These are phyloP conservation scores for Phytophthora sansomeana DNA, from an alignment of 352 stramenopile species.

Conservation along the genomic window DNA sequence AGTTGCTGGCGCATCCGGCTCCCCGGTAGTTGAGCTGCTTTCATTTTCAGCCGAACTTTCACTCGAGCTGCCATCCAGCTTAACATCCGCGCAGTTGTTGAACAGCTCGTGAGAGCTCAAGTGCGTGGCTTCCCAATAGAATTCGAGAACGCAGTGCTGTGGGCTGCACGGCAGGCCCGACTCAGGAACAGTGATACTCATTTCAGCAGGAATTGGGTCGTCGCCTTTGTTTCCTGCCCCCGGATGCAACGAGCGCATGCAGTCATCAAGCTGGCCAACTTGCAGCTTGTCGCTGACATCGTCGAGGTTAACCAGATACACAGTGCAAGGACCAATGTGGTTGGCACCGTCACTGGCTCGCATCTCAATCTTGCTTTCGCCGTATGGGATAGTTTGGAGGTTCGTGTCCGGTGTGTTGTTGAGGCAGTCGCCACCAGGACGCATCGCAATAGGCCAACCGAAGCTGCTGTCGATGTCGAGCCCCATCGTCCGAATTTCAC, in stretches of 20 bases:
- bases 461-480: constrained; percentile 48
- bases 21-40: constrained; percentile 1
- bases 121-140: constrained; percentile 42
- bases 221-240: constrained; percentile 39
- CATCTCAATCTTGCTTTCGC: constrained; percentile 48
- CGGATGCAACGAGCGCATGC: constrained; percentile 51
- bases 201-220: constrained; percentile 40
- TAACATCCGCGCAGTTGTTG: constrained; percentile 55
- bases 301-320: constrained; percentile 45
- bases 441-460: constrained; percentile 41
- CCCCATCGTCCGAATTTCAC: constrained; percentile 48
- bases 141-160: constrained; percentile 44
- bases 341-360: constrained; percentile 52
- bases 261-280: constrained; percentile 45
- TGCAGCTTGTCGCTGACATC: constrained; percentile 41
- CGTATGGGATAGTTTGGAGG: constrained; percentile 36
- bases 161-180: constrained; percentile 33
- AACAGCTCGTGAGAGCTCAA: constrained; percentile 43
- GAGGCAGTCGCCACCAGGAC: constrained; percentile 45
- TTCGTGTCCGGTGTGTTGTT: constrained; percentile 42
- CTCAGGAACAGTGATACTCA: constrained; percentile 42
- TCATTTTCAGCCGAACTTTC: constrained; percentile 5
- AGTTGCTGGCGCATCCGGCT: background rate
- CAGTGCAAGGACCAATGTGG: constrained; percentile 48
- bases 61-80: constrained; percentile 17